A percentile compares a stretch with the other conserved stretches of the same genome.
These are phyloP conservation scores for Dioszegia crocea DNA, from an alignment of 768 basidiomycete species.

Conservation along the genomic window DNA sequence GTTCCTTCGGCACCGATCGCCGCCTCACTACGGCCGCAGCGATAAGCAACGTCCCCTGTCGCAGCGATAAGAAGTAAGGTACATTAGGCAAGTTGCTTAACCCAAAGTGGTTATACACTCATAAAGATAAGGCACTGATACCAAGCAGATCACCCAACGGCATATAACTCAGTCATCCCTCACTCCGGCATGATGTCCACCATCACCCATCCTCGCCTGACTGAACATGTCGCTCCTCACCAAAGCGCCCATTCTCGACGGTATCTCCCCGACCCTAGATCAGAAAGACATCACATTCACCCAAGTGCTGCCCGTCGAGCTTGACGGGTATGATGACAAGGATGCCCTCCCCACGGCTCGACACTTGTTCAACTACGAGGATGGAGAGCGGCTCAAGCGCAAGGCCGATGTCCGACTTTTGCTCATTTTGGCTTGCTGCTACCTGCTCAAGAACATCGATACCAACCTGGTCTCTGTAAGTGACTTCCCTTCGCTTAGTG, in stretches of 20 bases:
- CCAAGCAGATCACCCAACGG: too few species aligned
- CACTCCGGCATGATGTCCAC: background rate
- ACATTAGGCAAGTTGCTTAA: background rate
- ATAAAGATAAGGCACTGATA: background rate
- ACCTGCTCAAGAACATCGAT: constrained; percentile 31
- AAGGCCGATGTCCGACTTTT: constrained; percentile 20
- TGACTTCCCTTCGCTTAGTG: background rate
- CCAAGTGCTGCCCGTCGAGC: background rate
- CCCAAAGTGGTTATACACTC: background rate
- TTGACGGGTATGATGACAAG: background rate
- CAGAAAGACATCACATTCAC: background rate
- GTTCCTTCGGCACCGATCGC: too few species aligned
- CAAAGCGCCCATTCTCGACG: background rate
- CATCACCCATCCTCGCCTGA: background rate
- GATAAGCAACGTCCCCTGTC: too few species aligned
- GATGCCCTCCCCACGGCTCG: background rate
- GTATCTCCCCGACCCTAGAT: background rate
- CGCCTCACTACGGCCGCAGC: background rate
- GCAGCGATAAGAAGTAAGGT: too few species aligned
- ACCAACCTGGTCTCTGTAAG: constrained; percentile 12
- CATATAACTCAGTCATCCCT: background rate
- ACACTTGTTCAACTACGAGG: constrained; percentile 10
- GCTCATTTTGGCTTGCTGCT: constrained; percentile 19
- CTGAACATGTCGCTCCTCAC: background rate
- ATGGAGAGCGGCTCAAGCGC: constrained; percentile 9